These are phyloP conservation scores for Debaryomyces sp. DNA, from an alignment of 1,139 yeast genomes.

Conservation along the genomic window DNA sequence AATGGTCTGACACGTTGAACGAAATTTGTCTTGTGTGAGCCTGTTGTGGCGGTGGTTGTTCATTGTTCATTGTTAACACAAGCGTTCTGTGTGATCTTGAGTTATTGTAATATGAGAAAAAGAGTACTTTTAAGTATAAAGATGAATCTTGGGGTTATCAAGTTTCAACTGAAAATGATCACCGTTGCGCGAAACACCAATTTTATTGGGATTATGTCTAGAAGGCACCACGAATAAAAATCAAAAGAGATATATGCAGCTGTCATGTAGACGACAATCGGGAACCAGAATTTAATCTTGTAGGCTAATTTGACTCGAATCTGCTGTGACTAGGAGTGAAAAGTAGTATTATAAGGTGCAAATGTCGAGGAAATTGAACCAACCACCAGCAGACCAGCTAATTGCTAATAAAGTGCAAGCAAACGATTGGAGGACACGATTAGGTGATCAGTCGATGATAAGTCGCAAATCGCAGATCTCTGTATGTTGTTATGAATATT, in stretches of 20 bases:
- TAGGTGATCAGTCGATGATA: not conserved
- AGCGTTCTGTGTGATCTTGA: not conserved
- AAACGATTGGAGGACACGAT: not conserved
- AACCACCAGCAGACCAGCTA: not conserved
- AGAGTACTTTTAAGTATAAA: not conserved
- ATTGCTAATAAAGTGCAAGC: not conserved
- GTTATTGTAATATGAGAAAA: not conserved
- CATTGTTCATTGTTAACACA: conserved; percentile 4
- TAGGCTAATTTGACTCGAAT: not conserved
- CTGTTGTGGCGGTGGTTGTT: conserved; percentile 2
- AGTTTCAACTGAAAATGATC: conserved; percentile 9
- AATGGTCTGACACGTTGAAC: conserved; percentile 86
- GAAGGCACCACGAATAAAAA: not conserved
- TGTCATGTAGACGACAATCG: not conserved
- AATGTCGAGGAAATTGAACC: not conserved
- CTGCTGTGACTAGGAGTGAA: not conserved
- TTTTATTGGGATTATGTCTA: not conserved
- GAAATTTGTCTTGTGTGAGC: conserved; percentile 52
- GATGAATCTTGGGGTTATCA: not conserved
- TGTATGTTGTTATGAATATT: not conserved
- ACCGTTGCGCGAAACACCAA: conserved; percentile 7
- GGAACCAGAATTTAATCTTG: not conserved
- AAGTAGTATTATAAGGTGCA: not conserved
- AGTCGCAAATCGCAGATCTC: not conserved
- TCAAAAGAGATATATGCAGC: not conserved